Base-by-base conservation (phyloP, 2,329 filamentous ascomycete species). In the Pestalotiopsis sp. region DNA sequence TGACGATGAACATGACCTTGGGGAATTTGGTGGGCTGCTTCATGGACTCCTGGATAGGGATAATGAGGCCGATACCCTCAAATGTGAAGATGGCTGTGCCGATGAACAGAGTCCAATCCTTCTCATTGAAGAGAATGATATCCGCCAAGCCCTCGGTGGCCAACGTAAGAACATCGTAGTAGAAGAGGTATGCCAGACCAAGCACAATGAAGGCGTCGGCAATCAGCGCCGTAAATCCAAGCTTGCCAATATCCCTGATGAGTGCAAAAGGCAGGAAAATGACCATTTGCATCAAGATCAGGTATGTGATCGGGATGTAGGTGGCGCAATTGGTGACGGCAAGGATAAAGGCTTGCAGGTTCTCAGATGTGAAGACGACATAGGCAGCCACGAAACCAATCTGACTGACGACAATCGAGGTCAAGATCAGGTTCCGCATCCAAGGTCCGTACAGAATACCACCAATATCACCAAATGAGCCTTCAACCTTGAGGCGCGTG, bases 11-110 rank as follows among this genome's bases (percentile, higher is more conserved):
- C 72, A 99, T 90, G 62, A 99, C 95, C 69, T 88, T 88, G 61
- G 96, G 94, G 80, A 99, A 99, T 79, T 97, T 95, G 72, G 91
- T 86, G 0, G 95, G 97, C 57, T 95, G 86, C 77, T 91, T 93
- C 96, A 99, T 99, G 25, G 95, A 97, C 76, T 97, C 95, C 81
- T 99, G 97, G 70, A 99, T 98, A 0, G 97, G 96, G 71, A 99
- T 98, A 80, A 99, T 97, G 63, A 99, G 89, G 13, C 96, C 97
- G 70, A 99, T 97, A 36, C 96, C 96, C 79, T 99, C 96, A 77
- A 98, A 99, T 0, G 96, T 98, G 83, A 99, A 99, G 78, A 99
- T 98, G 36, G 97, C 96, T 0, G 97, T 99, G 70, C 96, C 97
- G 75, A 99, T 99, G 80, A 99, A 98, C 4, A 99, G 87, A 0